Evolutionary conservation across 495 filamentous ascomycete species (phyloP), one percentile per base, ranked within the genome.

Genomic region (Hypoxylon intermedium): DNA sequence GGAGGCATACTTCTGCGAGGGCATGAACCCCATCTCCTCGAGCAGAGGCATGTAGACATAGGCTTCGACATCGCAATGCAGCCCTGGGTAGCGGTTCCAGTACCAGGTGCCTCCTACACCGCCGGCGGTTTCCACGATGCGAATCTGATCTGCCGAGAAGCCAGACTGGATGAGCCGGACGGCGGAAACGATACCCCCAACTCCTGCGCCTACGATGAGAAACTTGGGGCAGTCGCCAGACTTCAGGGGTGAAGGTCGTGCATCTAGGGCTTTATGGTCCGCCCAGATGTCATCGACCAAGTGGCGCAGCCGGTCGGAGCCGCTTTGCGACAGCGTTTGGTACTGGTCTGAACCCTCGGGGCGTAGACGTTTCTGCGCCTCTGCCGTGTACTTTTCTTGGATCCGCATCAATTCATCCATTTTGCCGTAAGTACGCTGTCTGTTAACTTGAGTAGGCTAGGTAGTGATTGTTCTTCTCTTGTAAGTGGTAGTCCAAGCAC

Each of bases 1-100:
- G 1, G 68, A 38, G 0, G 72, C 58, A 50, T 82, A 84, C 41
- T 74, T 76, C 12, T 75, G 69, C 18, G 65, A 75, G 0, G 84
- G 84, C 47, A 84, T 71, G 56, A 82, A 86, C 0, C 78, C 82
- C 2, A 77, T 86, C 64, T 86, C 84, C 34, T 87, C 84, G n/a
- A 87, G 69, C 9, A 83, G 62, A 0, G 85, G 83, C 69, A 88
- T 57, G 55, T 84, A 84, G 5, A 67, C 49, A 51, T 82, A 83
- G 34, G 74, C 68, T 66, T 84, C 82, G 37, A 81, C 58, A 40
- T 84, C 82, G 63, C 81, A 83, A 38, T 72, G 72, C 6, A 81
- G 53, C 0, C 81, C 81, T 0, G 81, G 81, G 45, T 82, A 84
- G 7, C 80, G 71, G 54, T 84, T 83, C 80, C 79, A 84, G 49